Evolutionary conservation across 2,329 filamentous ascomycete genomes (phyloP), one percentile per base, ranked within the genome.

Genomic region (Conoideocrella luteorostrata): DNA sequence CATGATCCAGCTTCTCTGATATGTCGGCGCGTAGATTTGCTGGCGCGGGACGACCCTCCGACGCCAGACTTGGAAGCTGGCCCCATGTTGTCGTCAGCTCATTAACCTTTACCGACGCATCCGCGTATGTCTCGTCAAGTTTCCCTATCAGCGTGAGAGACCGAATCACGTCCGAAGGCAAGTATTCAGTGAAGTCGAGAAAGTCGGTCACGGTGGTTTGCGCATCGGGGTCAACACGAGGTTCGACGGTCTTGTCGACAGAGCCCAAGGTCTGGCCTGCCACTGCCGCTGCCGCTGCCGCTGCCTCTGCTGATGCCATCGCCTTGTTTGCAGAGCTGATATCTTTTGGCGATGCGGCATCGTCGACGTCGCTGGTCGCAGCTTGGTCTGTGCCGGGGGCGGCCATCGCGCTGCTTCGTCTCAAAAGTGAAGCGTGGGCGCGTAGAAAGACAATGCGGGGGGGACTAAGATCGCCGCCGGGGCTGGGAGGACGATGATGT

Each of bases 201-300:
- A 83, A 84, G 60, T 84, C 80, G 47, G 78, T 82, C 15, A 84
- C 75, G n/a, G 80, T 83, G 6, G 81, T 79, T 54, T 84, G 79
- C 21, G 78, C 78, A 65, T 85, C 81, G 5, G 80, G 80, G 50
- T 84, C 80, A 42, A 72, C 70, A 51, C 75, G 75, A 58, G 74
- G 66, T 46, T 69, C 67, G 48, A 77, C 66, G 2, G 70, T 61
- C 45, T 64, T 56, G 48, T 64, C 67, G 47, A 59, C 63, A 21
- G 65, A 59, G n/a, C 59, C 57, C 28, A 53, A 52, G 24, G 57
- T 47, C 36, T 59, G 51, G 32, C 48, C 51, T 23, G 52, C 47
- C 10, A 53, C 53, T 17, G 52, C 47, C n/a, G n/a, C n/a, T n/a
- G n/a, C n/a, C n/a, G n/a, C n/a, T n/a, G n/a, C n/a, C n/a, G n/a